Evolutionary conservation across 2,329 filamentous ascomycete genomes (phyloP).

Genomic region (Venturia effusa): DNA sequence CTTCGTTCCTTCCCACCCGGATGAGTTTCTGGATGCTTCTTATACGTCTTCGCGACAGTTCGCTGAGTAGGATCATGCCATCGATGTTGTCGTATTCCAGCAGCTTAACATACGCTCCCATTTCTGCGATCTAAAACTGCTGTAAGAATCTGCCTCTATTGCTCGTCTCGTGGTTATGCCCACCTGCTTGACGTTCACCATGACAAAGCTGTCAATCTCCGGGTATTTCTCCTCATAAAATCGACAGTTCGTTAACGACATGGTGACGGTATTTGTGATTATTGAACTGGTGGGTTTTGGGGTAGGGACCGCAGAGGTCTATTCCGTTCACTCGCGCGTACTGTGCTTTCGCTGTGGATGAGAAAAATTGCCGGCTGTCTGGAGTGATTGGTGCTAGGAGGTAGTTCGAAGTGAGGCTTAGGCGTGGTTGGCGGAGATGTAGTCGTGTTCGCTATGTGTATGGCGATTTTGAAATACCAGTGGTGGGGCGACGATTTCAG

Average conservation of each 20-base stretch:
- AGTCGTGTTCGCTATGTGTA: neutral
- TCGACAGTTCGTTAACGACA: slow-evolving; percentile 93
- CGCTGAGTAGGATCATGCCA: slow-evolving; percentile 98
- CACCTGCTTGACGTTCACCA: slow-evolving; percentile 99
- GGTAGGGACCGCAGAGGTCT: slow-evolving; percentile 1
- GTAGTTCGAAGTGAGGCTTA: neutral
- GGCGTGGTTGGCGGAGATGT: neutral
- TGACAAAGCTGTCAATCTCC: slow-evolving; percentile 98
- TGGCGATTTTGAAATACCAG: neutral
- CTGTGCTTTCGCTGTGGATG: neutral
- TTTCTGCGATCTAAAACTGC: slow-evolving; percentile 74
- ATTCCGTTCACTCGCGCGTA: neutral
- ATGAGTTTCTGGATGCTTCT: slow-evolving; percentile 98
- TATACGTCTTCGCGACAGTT: slow-evolving; percentile 96
- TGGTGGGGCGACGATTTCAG: neutral
- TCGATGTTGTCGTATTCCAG: slow-evolving; percentile 99
- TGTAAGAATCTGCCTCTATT: neutral
- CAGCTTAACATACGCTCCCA: slow-evolving; percentile 99
- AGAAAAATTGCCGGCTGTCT: neutral
- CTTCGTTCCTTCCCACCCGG: slow-evolving; percentile 93
- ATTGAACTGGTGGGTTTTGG: neutral
- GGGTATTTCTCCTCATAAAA: slow-evolving; percentile 98
- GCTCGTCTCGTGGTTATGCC: slow-evolving; percentile 19
- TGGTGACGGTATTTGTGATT: slow-evolving; percentile 43
- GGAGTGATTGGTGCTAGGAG: neutral